Evolutionary conservation across 805 yeast genomes (phyloP), one percentile per base, ranked within the genome.

Genomic region (Wickerhamomyces ciferrii): DNA sequence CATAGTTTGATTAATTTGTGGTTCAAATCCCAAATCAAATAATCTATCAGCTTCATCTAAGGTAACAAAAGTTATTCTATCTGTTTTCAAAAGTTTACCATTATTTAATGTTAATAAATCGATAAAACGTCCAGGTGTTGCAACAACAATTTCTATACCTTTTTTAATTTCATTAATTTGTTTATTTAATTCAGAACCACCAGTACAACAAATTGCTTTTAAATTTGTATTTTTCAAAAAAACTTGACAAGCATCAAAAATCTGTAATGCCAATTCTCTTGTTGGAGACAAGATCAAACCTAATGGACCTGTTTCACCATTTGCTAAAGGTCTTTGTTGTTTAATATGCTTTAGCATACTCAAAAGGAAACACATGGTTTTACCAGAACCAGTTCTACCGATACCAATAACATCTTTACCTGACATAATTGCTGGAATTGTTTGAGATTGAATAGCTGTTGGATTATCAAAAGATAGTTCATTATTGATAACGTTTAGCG

Each of bases 21-120:
- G 98, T 56, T 89, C 98, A 66, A 94, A 94, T 1, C 99, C 99
- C 76, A 94, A 71, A 63, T 94, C 99, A 68, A 92, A 92, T 86
- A 94, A 83, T 52, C 99, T 69, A 65, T 94, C 99, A 1, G 98
- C 97, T 61, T 94, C 99, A 62, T 94, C 99, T 48, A 94, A 68
- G 0, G 91, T 95, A n/a, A 89, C 73, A 62, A 83, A 89, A 0
- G 96, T 83, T 6, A 86, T 81, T 39, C 91, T 68, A 25, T 71
- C 67, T 7, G 94, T 69, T 50, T 81, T 83, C 20, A 72, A 32
- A 1, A 90, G 78, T 43, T 88, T 73, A 0, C 97, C 97, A 35
- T 78, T 68, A 60, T 92, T 92, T 4, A 95, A 84, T 2, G 96
- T 81, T 27, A 94, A 66, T 38, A 94, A 67, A 65, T 94, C 99